Evolutionary conservation across 257 asterid genomes (phyloP), one percentile per base, ranked within the genome.

Genomic region (Solanum paucissectum): DNA sequence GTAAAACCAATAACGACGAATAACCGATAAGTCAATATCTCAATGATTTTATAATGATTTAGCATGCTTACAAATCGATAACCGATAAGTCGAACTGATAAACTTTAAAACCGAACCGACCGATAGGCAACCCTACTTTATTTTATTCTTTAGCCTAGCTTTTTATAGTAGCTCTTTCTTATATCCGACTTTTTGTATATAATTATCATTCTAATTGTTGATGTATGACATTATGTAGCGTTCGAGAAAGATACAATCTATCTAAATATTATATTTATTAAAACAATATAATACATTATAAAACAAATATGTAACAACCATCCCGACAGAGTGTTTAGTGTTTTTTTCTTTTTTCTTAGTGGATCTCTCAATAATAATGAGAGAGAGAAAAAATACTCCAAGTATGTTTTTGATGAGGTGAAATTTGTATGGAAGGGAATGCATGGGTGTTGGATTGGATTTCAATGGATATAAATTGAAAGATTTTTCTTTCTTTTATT

Each of bases 391-490:
- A 58, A 23, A 11, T 12, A 66, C 32, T 44, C 52, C 18, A 27
- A 27, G 37, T 3, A 3, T 68, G 29, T 12, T 85, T 87, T 74
- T 33, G 68, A 40, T 14, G 76, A 71, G 90, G 89, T 87, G 89
- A 83, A 89, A 85, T 86, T 89, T 91, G 96, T 83, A 94, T 95
- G 98, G 98, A 94, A 91, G 95, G 90, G 90, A 94, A 89, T 79
- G 95, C 90, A 79, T 42, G 85, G 87, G 76, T 87, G 29, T 20
- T 83, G 94, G 98, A 96, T 96, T 94, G 98, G 88, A 88, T 92
- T 93, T 95, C 93, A 90, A 71, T 95, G 99, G 99, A 91, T 92
- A 91, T 81, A 92, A 92, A 93, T 62, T 90, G 29, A 87, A 83
- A 36, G 87, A 52, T 82, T 82, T 82, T 46, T 79, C 37, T 14